These are phyloP conservation scores for Bremia lactucae DNA, from an alignment of 352 stramenopile genomes.

Conservation along the genomic window DNA sequence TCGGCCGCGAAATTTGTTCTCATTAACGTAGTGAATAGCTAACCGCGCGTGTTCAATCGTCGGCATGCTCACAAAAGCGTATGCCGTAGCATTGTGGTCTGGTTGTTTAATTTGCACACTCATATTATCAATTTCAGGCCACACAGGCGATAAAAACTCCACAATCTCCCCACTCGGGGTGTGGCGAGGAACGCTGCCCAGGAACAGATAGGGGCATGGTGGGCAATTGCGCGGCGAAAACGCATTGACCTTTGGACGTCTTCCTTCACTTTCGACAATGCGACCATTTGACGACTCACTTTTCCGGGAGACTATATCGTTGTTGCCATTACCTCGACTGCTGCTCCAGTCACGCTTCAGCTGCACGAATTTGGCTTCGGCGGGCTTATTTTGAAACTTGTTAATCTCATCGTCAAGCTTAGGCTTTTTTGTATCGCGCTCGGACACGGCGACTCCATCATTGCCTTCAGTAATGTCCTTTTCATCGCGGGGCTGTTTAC, in stretches of 20 bases:
- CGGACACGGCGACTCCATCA: not conserved
- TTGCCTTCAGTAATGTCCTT: constrained; percentile 1
- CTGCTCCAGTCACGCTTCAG: constrained; percentile 15
- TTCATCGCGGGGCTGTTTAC: constrained; percentile 20
- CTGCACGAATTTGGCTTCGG: constrained; percentile 18
- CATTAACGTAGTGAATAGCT: constrained; percentile 37
- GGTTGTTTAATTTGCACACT: constrained; percentile 55
- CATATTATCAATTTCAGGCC: constrained; percentile 30
- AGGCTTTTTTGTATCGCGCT: constrained; percentile 23
- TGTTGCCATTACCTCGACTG: not conserved
- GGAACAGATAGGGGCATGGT: constrained; percentile 56
- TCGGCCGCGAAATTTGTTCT: constrained; percentile 27
- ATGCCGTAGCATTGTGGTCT: constrained; percentile 24
- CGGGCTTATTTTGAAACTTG: constrained; percentile 5
- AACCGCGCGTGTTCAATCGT: constrained; percentile 39
- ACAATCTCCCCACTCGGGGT: constrained; percentile 32
- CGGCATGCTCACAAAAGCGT: constrained; percentile 59
- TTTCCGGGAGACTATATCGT: constrained; percentile 5
- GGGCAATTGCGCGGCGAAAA: constrained; percentile 33
- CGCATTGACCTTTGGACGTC: constrained; percentile 12
- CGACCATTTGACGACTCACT: constrained; percentile 11
- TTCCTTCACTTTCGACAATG: constrained; percentile 13
- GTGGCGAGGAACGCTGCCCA: constrained; percentile 49
- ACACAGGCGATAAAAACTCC: constrained; percentile 38
- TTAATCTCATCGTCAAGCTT: constrained; percentile 12